Percentiles rank a stretch among this genome's conserved stretches.
Conservation (phyloP, 495 filamentous ascomycete species). For the Echria macrotheca region DNA sequence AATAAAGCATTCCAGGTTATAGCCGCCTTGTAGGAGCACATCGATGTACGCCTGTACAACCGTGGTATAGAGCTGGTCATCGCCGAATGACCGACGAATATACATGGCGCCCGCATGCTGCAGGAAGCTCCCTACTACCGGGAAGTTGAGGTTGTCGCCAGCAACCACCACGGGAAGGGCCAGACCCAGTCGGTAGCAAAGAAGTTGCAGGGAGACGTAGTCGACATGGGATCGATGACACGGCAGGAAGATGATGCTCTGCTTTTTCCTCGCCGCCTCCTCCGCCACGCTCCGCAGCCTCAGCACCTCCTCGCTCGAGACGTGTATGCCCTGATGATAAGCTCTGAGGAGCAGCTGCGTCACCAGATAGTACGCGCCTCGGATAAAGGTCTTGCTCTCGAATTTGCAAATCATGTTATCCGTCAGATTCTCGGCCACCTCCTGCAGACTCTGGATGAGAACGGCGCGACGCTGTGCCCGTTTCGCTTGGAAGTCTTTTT, state of each 20-base stretch:
- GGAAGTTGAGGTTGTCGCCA: constrained; percentile 94
- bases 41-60: constrained; percentile 95
- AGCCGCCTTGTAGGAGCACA: constrained; percentile 80
- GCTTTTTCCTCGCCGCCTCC: constrained; percentile 76
- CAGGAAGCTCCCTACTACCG: constrained; percentile 79
- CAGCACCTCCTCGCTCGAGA: constrained; percentile 88
- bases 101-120: constrained; percentile 97
- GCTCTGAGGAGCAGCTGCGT: constrained; percentile 86
- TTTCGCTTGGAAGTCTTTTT: constrained; percentile 51
- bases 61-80: constrained; percentile 83
- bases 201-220: constrained; percentile 87
- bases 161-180: constrained; percentile 89
- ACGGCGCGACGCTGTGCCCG: constrained; percentile 58
- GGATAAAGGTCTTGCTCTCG: constrained; percentile 89
- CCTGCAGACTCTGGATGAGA: constrained; percentile 47
- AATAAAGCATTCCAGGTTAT: constrained; percentile 94
- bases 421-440: constrained; percentile 78
- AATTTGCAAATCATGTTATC: constrained; percentile 99
- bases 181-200: constrained; percentile 89
- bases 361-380: constrained; percentile 81
- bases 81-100: constrained; percentile 87
- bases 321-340: constrained; percentile 97
- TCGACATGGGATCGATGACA: constrained; percentile 94
- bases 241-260: constrained; percentile 92
- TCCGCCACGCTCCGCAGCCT: constrained; percentile 75